Base-by-base conservation (phyloP, 306 rosid species). In the Fagus sylvatica region DNA sequence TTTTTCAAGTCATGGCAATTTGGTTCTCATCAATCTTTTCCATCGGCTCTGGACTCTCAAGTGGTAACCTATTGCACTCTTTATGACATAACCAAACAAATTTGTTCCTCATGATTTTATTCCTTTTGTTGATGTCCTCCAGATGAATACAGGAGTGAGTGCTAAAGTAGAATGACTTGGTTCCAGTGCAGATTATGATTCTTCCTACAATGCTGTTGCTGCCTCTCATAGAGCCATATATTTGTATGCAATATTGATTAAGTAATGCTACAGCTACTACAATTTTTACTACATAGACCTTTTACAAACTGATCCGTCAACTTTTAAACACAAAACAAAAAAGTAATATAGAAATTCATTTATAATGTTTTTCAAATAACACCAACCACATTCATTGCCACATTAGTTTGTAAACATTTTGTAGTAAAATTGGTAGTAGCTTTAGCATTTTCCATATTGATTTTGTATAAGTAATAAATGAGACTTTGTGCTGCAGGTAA, bases 1-100 rank as follows among this genome's bases (percentile, higher is more conserved):
- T 22, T 53, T 68, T 80, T 66, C 76, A 33, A 77, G 80, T 60
- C 74, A 77, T 46, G 15, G 74, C 33, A 80, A 77, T 71, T 71
- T 79, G 84, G 73, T 84, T 87, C 92, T 55, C 89, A 64, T 67
- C 61, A 22, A 55, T 76, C 68, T 46, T 69, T 71, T 55, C 56
- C 86, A 10, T 53, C 62, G 74, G 77, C 81, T 71, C 71, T 61
- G 83, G 83, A 53, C 57, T 62, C 69, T 51, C 17, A 78, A 80
- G 53, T 48, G 66, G 81, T 84, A 75, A 78, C 73, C 74, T 83
- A 81, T 84, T 32, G 68, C 76, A 30, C 42, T 53, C 71, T 74
- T 54, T 68, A 61, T 51, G 81, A 62, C 82, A 80, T 74, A 57
- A 76, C 59, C 69, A 69, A 67, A 55, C 34, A 16, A 71, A 53